Evolutionary conservation across 2,329 filamentous ascomycete genomes (phyloP).

Genomic region (Colletotrichum sp.): DNA sequence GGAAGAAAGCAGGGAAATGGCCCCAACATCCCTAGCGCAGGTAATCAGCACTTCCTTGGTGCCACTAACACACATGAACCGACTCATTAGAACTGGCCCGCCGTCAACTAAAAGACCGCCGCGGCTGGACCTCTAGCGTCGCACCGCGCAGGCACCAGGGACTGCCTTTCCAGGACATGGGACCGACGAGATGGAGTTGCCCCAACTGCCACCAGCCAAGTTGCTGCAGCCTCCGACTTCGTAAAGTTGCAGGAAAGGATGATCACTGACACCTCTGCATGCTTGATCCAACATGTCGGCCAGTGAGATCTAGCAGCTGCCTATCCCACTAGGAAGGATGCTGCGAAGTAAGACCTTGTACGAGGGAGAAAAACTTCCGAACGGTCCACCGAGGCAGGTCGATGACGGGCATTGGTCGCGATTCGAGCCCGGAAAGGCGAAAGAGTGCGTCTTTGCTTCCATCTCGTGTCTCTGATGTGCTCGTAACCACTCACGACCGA

Average conservation of each 20-base stretch:
- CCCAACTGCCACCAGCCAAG: not conserved
- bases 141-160: not conserved
- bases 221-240: not conserved
- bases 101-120: not conserved
- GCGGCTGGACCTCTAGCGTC: not conserved
- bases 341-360: not conserved
- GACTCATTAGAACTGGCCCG: not conserved
- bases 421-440: not conserved
- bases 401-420: not conserved
- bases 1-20: not conserved
- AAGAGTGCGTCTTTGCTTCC: not conserved
- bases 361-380: not conserved
- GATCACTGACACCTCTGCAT: not conserved
- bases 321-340: not conserved
- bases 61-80: conserved; percentile 5
- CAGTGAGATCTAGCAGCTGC: not conserved
- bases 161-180: conserved; percentile 3
- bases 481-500: not conserved
- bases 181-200: not conserved
- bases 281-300: not conserved
- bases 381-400: not conserved
- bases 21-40: not conserved
- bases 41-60: not conserved
- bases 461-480: not conserved
- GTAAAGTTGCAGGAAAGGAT: not conserved